These are phyloP conservation scores for Marasmius tenuissimus DNA, from an alignment of 1,284 basidiomycete genomes.

Conservation along the genomic window DNA sequence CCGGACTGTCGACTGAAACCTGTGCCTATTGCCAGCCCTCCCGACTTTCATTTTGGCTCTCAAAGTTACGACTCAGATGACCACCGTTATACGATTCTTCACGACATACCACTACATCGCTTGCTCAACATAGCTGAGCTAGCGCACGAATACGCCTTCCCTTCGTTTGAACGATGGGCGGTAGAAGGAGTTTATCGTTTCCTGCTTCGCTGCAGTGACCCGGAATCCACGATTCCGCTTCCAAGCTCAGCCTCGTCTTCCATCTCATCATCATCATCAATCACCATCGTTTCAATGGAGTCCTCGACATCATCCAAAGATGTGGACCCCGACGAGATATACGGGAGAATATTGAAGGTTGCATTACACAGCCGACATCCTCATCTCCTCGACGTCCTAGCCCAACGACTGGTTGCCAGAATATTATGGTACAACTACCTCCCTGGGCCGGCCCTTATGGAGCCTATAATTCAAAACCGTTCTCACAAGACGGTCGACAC, in stretches of 20 bases:
- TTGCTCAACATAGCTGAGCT: conserved; percentile 42
- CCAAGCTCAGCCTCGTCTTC: conserved; percentile 22
- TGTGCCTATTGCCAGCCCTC: conserved; percentile 10
- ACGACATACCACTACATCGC: conserved; percentile 8
- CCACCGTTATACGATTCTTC: conserved; percentile 2
- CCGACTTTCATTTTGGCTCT: conserved; percentile 17
- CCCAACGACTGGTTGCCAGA: conserved; percentile 34
- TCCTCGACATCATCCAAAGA: conserved; percentile 2
- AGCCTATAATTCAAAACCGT: conserved; percentile 27
- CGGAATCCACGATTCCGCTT: conserved; percentile 23
- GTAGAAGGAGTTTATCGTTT: conserved; percentile 34
- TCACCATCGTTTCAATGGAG: neutral
- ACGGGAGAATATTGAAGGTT: conserved; percentile 33
- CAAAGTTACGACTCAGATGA: conserved; percentile 7
- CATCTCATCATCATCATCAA: neutral
- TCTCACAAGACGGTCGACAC: conserved; percentile 8
- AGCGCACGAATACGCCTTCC: conserved; percentile 42
- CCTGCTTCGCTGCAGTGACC: conserved; percentile 10
- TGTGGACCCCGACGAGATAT: conserved; percentile 19
- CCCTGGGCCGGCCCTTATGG: conserved; percentile 29
- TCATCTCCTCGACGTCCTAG: conserved; percentile 31
- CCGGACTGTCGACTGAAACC: neutral
- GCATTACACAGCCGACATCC: conserved; percentile 30
- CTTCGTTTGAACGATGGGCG: conserved; percentile 39
- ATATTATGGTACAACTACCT: conserved; percentile 38